phyloP scores from a whole-genome alignment of 2,329 filamentous ascomycete genomes.

The Phoma sp. region DNA sequence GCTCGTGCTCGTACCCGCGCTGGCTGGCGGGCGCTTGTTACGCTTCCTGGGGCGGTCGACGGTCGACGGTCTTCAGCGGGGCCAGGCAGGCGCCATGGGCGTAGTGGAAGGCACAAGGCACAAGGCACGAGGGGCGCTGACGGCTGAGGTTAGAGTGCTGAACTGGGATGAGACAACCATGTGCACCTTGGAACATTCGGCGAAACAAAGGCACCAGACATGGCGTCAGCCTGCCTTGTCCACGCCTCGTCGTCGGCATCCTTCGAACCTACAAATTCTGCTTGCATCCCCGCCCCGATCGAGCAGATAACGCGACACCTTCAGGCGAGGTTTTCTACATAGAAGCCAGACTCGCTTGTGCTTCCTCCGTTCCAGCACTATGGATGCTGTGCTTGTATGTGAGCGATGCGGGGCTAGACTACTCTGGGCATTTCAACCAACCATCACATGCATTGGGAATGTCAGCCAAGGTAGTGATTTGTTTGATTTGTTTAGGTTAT shows the following conservation, averaged over 20 bases:
- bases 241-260: neutral
- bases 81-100: conserved; percentile 21
- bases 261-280: neutral
- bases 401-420: neutral
- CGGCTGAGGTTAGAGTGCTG: neutral
- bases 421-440: neutral
- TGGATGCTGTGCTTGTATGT: neutral
- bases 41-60: neutral
- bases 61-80: conserved; percentile 1
- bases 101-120: conserved; percentile 15
- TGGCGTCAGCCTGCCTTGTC: neutral
- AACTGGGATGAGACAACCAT: neutral
- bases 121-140: conserved; percentile 1
- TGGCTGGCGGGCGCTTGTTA: neutral
- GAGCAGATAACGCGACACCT: conserved; percentile 1
- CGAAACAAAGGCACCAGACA: conserved; percentile 12
- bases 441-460: neutral
- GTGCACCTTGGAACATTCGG: conserved; percentile 3
- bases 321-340: neutral
- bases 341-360: conserved; percentile 3
- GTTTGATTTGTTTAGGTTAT: conserved; percentile 1
- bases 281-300: neutral
- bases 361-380: conserved; percentile 9
- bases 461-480: neutral
- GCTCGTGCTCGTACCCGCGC: neutral